Percentiles rank a stretch among this genome's conserved stretches.
phyloP scores from a whole-genome alignment of 1,284 basidiomycete genomes.

The Pseudomicrostroma phylloplanum region DNA sequence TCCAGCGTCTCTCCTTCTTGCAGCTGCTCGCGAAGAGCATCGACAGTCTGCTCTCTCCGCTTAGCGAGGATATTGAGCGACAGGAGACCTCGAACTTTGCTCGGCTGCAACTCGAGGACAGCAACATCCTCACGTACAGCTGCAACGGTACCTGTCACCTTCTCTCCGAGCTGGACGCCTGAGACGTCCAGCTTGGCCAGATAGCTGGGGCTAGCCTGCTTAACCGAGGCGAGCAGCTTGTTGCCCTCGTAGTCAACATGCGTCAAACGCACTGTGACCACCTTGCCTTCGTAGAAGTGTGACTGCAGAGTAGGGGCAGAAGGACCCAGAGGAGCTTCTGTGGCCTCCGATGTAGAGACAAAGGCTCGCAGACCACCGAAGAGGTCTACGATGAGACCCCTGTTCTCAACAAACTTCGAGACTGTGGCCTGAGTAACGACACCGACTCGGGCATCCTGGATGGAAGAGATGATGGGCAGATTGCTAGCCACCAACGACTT shows the following conservation, averaged over 20 bases:
- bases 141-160: conserved; percentile 38
- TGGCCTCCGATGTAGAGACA: conserved; percentile 55
- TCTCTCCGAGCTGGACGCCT: conserved; percentile 40
- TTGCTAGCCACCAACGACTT: conserved; percentile 77
- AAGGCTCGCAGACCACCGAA: conserved; percentile 82
- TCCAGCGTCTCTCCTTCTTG: conserved; percentile 68
- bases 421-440: conserved; percentile 76
- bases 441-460: conserved; percentile 68
- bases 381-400: conserved; percentile 38
- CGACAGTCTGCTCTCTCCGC: conserved; percentile 62
- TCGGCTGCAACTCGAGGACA: conserved; percentile 49
- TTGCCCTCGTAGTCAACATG: conserved; percentile 62
- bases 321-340: conserved; percentile 48
- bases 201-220: conserved; percentile 60
- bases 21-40: conserved; percentile 66
- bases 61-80: conserved; percentile 84
- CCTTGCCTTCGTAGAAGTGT: conserved; percentile 63
- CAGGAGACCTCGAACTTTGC: conserved; percentile 69
- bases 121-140: conserved; percentile 45
- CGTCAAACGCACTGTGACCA: conserved; percentile 78
- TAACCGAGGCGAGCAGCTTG: conserved; percentile 77
- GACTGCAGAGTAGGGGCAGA: conserved; percentile 58
- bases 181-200: conserved; percentile 44
- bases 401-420: conserved; percentile 47
- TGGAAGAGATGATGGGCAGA: conserved; percentile 58